phyloP scores from a whole-genome alignment of 345 rosid genomes.

The Populus davidiana region DNA sequence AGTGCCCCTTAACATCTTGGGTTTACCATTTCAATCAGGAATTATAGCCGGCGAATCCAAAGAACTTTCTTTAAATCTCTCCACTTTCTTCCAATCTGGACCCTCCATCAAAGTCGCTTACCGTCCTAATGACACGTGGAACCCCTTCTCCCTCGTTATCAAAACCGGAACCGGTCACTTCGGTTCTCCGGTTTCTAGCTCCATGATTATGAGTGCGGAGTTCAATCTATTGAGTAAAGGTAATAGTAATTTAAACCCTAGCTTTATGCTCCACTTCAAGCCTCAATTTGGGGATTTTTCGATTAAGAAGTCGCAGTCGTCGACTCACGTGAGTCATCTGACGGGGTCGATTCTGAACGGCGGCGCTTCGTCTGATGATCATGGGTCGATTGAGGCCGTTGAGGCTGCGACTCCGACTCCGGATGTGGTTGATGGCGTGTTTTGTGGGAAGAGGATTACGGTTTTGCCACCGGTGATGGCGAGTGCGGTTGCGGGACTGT shows the following conservation, averaged over 20 bases:
- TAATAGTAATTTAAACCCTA: conserved; percentile 40
- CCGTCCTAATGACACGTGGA: conserved; percentile 85
- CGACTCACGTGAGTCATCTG: conserved; percentile 35
- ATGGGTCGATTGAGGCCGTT: conserved; percentile 59
- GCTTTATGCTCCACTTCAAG: conserved; percentile 89
- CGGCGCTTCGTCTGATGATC: conserved; percentile 39
- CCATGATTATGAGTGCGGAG: conserved; percentile 92
- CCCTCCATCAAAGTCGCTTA: conserved; percentile 76
- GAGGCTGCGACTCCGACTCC: conserved; percentile 52
- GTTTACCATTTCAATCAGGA: conserved; percentile 87
- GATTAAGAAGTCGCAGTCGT: conserved; percentile 66
- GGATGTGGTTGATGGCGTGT: conserved; percentile 16
- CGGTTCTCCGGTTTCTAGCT: conserved; percentile 71
- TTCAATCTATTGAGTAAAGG: conserved; percentile 61
- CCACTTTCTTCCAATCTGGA: conserved; percentile 79
- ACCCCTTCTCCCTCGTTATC: conserved; percentile 80
- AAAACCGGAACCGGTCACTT: conserved; percentile 80
- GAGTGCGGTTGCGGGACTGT: conserved; percentile 37
- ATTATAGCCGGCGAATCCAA: conserved; percentile 83
- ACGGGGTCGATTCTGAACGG: conserved; percentile 24
- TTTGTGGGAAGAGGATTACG: conserved; percentile 35
- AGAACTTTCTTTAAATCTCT: conserved; percentile 74
- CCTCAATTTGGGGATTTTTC: conserved; percentile 89
- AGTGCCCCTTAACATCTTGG: conserved; percentile 69
- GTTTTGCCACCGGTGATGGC: conserved; percentile 34